Base-by-base conservation (phyloP, 257 asterid genomes). In the Ilex asprella region DNA sequence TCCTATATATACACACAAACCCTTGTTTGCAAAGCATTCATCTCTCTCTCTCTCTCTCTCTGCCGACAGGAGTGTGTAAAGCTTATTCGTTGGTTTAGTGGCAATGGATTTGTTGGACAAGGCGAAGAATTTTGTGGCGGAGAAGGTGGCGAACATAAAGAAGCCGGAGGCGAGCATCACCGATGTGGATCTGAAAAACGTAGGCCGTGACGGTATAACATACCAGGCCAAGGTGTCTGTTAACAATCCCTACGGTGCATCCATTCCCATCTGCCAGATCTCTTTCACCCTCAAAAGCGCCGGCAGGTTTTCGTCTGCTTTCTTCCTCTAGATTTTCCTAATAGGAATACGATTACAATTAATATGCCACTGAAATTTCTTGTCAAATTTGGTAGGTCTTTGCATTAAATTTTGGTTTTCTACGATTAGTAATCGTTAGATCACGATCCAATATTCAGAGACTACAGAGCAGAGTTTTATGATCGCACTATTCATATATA, bases 181-280 rank as follows among this genome's bases (percentile, higher is more conserved):
- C n/a, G 95, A 87, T 72, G 86, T 90, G 31, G 94, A 90, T 77
- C 81, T 90, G 2, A 78, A 79, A 50, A 79, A 79, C 27, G 75
- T 89, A 11, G 73, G 79, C 69, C 64, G 81, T 12, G 74, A 79
- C 41, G 82, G 84, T 9, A 55, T 90, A 62, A 74, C 83, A 6
- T 90, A 87, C 69, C 71, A 76, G 43, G 92, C 90, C 12, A 80
- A 75, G 12, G 60, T 88, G 12, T 60, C 75, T 47, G 88, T 88
- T 15, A 67, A 68, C 59, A 88, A 88, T 39, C 95, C 96, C 3
- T 85, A 83, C 73, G 29, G 75, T 63, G 84, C 75, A 9, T 29
- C 83, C 5, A 70, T 90, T 56, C 97, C 95, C n/a, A 64, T 90
- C 62, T 68, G 85, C 75, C 86, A 90, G 39, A 82, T 87, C 77